A percentile compares a stretch with the other conserved stretches of the same genome.
phyloP scores from a whole-genome alignment of 2,329 filamentous ascomycete species.

The Stylonectria norvegica region DNA sequence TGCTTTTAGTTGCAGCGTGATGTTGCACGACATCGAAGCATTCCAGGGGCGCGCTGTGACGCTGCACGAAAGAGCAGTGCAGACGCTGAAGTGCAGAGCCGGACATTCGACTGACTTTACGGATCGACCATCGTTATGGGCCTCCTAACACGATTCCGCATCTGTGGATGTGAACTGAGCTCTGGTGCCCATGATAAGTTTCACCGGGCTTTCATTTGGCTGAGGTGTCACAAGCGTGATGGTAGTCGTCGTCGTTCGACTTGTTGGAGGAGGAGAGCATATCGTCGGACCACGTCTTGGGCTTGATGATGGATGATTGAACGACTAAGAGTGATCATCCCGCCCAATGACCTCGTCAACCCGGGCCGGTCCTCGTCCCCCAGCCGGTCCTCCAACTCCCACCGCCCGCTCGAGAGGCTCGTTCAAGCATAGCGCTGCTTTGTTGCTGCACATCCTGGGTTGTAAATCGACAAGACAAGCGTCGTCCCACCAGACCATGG shows the following conservation, averaged over 20 bases:
- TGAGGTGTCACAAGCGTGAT: too few relatives aligned
- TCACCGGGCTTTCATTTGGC: too few relatives aligned
- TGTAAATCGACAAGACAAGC: conserved; percentile 15
- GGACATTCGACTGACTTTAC: not conserved
- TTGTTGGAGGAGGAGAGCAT: conserved; percentile 21
- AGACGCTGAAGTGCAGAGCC: conserved; percentile 4
- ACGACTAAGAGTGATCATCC: too few relatives aligned
- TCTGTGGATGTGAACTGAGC: too few relatives aligned
- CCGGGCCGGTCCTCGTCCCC: not conserved
- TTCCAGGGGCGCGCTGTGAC: conserved; percentile 2
- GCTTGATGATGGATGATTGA: not conserved
- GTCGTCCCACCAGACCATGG: conserved; percentile 21
- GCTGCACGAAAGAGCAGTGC: not conserved
- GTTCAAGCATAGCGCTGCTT: conserved; percentile 17
- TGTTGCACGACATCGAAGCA: conserved; percentile 1
- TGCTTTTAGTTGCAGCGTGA: conserved; percentile 1
- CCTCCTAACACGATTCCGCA: too few relatives aligned
- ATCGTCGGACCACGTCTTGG: conserved; percentile 24
- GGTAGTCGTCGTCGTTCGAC: conserved; percentile 26
- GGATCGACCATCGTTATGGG: too few relatives aligned
- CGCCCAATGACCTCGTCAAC: too few relatives aligned
- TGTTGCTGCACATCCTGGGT: conserved; percentile 15
- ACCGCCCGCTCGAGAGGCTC: not conserved
- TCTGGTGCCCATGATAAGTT: too few relatives aligned
- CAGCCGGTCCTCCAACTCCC: not conserved